These are phyloP conservation scores for Stephania yunnanensis DNA, from an alignment of 164 flowering plant species.

Conservation along the genomic window DNA sequence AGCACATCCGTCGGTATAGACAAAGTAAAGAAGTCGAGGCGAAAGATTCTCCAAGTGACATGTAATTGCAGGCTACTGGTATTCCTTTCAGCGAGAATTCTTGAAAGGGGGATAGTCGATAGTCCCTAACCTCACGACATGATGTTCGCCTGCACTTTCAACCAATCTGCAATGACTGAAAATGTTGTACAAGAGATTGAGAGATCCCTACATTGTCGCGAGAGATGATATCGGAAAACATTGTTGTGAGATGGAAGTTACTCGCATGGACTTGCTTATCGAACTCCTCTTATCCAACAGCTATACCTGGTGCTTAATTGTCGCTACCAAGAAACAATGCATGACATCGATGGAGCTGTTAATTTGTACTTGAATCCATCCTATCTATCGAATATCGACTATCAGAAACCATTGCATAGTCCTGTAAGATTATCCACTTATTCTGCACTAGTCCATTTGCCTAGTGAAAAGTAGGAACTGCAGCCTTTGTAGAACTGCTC, in stretches of 20 bases:
- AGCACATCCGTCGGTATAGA: constrained; percentile 53
- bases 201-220: too few species aligned
- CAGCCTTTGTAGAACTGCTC: not conserved
- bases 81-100: too few species aligned
- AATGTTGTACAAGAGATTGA: too few species aligned
- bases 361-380: not conserved
- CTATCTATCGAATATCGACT: not conserved
- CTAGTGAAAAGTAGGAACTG: not conserved
- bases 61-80: not conserved
- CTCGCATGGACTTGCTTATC: too few species aligned
- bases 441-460: not conserved
- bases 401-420: not conserved
- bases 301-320: too few species aligned
- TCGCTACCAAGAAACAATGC: not conserved
- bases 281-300: too few species aligned
- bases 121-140: not conserved
- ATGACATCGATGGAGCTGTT: not conserved
- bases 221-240: not conserved
- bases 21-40: constrained; percentile 29
- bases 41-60: constrained; percentile 6
- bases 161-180: too few species aligned
- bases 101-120: too few species aligned
- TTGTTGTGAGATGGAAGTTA: not conserved
- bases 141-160: not conserved
- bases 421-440: not conserved